Evolutionary conservation across 208 protist species (phyloP).

Genomic region (Acanthamoeba castellanii): DNA sequence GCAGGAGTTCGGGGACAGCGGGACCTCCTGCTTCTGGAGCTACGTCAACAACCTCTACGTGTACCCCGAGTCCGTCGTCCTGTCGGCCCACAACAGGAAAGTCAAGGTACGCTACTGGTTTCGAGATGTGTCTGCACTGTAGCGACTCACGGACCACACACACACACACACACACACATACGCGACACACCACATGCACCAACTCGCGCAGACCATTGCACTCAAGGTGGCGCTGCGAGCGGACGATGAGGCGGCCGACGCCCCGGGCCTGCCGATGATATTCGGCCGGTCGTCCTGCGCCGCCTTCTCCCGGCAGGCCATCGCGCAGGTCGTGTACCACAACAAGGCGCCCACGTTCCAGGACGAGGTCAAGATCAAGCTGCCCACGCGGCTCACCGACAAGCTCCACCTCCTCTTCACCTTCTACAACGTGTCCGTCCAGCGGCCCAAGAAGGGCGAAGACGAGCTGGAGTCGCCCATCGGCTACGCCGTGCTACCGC

Average conservation of each 20-base stretch:
- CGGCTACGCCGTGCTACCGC: constrained; percentile 65
- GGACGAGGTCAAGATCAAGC: constrained; percentile 83
- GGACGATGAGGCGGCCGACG: constrained; percentile 20
- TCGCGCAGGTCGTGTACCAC: constrained; percentile 57
- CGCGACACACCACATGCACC: not conserved
- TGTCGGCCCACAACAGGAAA: constrained; percentile 69
- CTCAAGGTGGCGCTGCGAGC: constrained; percentile 54
- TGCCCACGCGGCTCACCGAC: constrained; percentile 76
- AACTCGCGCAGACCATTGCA: not conserved
- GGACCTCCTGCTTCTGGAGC: constrained; percentile 38
- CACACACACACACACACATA: too few relatives aligned
- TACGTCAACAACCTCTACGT: constrained; percentile 78
- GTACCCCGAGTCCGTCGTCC: constrained; percentile 68
- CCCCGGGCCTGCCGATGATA: constrained; percentile 1
- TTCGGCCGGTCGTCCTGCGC: constrained; percentile 49
- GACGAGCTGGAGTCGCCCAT: constrained; percentile 71
- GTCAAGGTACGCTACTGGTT: constrained; percentile 10
- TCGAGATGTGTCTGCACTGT: not conserved
- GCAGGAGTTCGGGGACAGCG: constrained; percentile 21
- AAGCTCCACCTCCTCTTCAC: constrained; percentile 83
- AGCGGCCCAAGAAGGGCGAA: constrained; percentile 71
- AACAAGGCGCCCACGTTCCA: constrained; percentile 71
- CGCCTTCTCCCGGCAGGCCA: constrained; percentile 19
- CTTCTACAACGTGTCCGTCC: constrained; percentile 84
- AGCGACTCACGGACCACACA: not conserved